phyloP scores from a whole-genome alignment of 2,329 filamentous ascomycete species.

The Trichoderma afroharzianum region DNA sequence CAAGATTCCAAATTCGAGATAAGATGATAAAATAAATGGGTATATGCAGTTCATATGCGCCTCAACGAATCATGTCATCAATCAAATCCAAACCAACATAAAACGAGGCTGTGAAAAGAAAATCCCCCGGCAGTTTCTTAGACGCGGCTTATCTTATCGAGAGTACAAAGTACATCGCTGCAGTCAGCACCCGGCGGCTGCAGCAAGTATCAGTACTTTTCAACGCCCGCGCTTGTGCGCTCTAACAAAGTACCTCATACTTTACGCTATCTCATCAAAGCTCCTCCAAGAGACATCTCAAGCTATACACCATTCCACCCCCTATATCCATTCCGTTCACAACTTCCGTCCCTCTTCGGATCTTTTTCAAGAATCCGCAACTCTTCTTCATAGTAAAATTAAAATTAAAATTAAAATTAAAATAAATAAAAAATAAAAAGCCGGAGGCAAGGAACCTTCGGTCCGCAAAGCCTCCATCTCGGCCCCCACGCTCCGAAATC shows the following conservation, averaged over 20 bases:
- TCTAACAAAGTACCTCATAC: background rate
- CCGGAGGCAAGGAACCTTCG: background rate
- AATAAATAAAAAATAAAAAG: background rate
- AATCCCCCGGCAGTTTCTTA: background rate
- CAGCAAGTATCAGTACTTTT: background rate
- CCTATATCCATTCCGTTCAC: background rate
- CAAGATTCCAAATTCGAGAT: background rate
- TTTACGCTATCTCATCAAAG: background rate
- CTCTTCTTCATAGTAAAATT: background rate
- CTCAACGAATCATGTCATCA: background rate
- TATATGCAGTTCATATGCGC: background rate
- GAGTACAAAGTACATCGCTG: background rate
- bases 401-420: background rate
- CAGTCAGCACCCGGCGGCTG: background rate
- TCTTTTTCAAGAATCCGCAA: background rate
- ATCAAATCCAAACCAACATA: background rate
- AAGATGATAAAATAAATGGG: background rate
- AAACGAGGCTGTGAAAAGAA: background rate
- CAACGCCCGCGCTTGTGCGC: background rate
- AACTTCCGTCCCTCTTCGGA: background rate
- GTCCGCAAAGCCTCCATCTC: background rate
- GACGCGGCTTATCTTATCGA: background rate
- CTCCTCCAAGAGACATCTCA: background rate
- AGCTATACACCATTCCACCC: background rate
- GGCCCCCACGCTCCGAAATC: background rate